Evolutionary conservation across 345 rosid species (phyloP).

Genomic region (Linum usitatissimum): DNA sequence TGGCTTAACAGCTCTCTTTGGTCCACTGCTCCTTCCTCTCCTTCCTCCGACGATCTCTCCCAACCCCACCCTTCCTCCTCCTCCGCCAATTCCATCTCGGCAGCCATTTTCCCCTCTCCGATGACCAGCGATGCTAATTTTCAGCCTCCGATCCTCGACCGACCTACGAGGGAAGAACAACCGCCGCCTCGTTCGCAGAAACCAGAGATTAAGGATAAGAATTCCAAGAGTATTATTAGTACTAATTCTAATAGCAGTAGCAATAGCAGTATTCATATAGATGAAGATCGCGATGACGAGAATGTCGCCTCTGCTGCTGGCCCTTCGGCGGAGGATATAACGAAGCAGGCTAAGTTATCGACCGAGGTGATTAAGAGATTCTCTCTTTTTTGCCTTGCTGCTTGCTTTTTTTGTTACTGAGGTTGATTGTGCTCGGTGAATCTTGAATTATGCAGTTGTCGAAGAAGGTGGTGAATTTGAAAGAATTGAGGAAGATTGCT

Average conservation of each 20-base stretch:
- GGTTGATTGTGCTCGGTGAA: background rate
- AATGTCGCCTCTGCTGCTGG: conserved; percentile 20
- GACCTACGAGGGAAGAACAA: conserved; percentile 26
- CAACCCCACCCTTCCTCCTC: conserved; percentile 10
- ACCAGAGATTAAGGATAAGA: conserved; percentile 30
- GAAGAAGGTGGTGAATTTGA: conserved; percentile 64
- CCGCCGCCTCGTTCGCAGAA: conserved; percentile 21
- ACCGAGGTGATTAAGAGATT: conserved; percentile 42
- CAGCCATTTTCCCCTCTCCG: background rate
- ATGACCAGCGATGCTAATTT: background rate
- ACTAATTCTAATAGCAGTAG: conserved; percentile 1
- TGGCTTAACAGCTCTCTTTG: conserved; percentile 96
- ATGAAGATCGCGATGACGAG: conserved; percentile 13
- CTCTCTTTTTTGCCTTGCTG: background rate
- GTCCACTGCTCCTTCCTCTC: conserved; percentile 45
- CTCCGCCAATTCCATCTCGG: conserved; percentile 12
- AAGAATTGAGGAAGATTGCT: conserved; percentile 68
- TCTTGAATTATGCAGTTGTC: conserved; percentile 39
- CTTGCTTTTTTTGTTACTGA: background rate
- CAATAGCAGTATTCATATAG: background rate
- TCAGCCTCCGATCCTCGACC: conserved; percentile 27
- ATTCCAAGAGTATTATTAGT: conserved; percentile 4
- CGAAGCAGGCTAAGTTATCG: conserved; percentile 67
- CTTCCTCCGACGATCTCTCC: conserved; percentile 16
- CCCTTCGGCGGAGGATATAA: conserved; percentile 52